Conservation (phyloP, 1,284 basidiomycete genomes). For the Microbotryum violaceum region DNA sequence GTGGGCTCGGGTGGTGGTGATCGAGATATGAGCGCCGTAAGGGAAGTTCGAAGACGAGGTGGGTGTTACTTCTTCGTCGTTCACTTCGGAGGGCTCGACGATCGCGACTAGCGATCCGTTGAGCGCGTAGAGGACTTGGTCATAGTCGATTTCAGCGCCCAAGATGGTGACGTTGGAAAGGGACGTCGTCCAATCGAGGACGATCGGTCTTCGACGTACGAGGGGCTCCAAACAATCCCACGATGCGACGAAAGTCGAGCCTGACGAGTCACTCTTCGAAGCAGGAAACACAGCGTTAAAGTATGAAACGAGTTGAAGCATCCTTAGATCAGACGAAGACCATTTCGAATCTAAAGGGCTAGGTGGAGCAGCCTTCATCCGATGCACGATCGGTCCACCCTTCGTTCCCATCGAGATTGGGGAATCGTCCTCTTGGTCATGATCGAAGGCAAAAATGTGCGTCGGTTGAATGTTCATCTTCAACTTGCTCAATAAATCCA, state of each 20-base stretch:
- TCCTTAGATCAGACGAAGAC: constrained; percentile 63
- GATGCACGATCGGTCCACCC: background rate
- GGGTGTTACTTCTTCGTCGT: constrained; percentile 36
- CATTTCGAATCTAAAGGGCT: constrained; percentile 46
- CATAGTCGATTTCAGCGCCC: constrained; percentile 60
- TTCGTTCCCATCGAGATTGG: background rate
- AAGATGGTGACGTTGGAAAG: constrained; percentile 51
- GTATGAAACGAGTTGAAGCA: constrained; percentile 68
- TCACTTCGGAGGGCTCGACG: constrained; percentile 46
- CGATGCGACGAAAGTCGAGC: constrained; percentile 5
- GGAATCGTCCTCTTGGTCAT: constrained; percentile 2
- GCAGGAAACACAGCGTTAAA: constrained; percentile 59
- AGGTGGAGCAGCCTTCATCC: background rate
- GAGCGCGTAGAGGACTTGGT: constrained; percentile 61
- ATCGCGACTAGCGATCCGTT: constrained; percentile 76
- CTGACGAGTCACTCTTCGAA: constrained; percentile 8
- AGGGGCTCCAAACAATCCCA: constrained; percentile 71
- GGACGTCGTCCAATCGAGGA: constrained; percentile 52
- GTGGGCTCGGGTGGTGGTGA: constrained; percentile 44
- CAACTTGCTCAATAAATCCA: constrained; percentile 64
- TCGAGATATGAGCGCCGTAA: background rate
- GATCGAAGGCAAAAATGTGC: constrained; percentile 54
- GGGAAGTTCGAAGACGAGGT: constrained; percentile 39
- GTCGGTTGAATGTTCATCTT: constrained; percentile 60
- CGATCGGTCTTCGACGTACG: constrained; percentile 59